These are phyloP conservation scores for Avena eriantha DNA, from an alignment of 176 grass and related monocot genomes.

Conservation along the genomic window DNA sequence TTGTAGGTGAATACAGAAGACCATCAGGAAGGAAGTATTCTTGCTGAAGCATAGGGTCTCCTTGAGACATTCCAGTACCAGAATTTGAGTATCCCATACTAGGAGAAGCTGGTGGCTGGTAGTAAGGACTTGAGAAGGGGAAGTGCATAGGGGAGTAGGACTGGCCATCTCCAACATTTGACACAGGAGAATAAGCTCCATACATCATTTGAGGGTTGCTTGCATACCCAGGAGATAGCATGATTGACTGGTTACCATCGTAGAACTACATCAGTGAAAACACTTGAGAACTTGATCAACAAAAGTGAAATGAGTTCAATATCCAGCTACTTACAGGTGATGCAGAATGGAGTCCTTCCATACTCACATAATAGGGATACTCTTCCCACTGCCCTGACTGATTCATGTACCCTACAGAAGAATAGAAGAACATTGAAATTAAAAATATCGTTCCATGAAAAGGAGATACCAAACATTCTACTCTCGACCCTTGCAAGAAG, in stretches of 20 bases:
- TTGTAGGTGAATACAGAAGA: constrained; percentile 65
- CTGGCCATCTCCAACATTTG: constrained; percentile 68
- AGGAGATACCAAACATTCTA: constrained; percentile 3
- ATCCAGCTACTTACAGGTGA: constrained; percentile 63
- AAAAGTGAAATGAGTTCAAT: constrained; percentile 10
- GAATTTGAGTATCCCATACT: constrained; percentile 69
- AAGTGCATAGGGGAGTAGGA: constrained; percentile 60
- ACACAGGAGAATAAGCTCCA: constrained; percentile 72
- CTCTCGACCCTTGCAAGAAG: background rate
- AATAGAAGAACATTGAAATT: constrained; percentile 21
- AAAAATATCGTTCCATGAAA: constrained; percentile 32
- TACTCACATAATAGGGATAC: constrained; percentile 71
- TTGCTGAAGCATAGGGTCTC: constrained; percentile 67
- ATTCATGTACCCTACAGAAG: constrained; percentile 59
- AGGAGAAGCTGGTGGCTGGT: constrained; percentile 73
- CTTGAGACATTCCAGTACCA: constrained; percentile 62
- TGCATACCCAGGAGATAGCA: constrained; percentile 67
- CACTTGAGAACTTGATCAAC: constrained; percentile 19
- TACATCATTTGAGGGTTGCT: constrained; percentile 81
- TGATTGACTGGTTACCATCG: constrained; percentile 65
- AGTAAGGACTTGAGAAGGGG: constrained; percentile 64
- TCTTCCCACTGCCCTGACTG: constrained; percentile 69
- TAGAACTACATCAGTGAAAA: constrained; percentile 59
- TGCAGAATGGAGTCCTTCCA: constrained; percentile 70
- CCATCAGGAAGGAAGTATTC: constrained; percentile 70